These are phyloP conservation scores for Camillea tinctor DNA, from an alignment of 2,329 filamentous ascomycete species.

Conservation along the genomic window DNA sequence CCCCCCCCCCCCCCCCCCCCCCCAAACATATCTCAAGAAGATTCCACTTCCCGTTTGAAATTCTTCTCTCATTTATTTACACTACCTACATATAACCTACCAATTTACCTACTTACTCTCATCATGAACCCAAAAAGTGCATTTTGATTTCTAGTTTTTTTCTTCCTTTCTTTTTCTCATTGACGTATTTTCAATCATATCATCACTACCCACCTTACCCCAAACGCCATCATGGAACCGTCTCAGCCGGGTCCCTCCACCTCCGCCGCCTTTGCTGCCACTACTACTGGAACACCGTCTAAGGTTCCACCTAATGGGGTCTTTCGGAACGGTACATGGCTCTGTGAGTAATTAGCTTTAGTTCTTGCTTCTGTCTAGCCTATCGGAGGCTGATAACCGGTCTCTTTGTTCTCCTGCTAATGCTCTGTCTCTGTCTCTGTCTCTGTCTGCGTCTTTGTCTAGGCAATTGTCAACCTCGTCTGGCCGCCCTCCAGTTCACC, in stretches of 20 bases:
- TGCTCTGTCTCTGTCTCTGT: neutral
- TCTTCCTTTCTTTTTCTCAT: too few relatives aligned
- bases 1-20: too few relatives aligned
- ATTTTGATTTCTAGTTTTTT: too few relatives aligned
- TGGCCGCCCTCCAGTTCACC: slow-evolving; percentile 48
- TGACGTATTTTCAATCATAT: too few relatives aligned
- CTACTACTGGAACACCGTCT: slow-evolving; percentile 13
- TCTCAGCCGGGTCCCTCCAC: slow-evolving; percentile 4
- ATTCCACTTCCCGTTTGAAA: too few relatives aligned
- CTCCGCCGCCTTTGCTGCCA: slow-evolving; percentile 1
- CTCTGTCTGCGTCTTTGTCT: neutral
- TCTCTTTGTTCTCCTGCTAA: neutral
- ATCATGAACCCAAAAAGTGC: too few relatives aligned
- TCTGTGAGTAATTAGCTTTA: slow-evolving; percentile 30
- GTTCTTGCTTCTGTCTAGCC: too few relatives aligned
- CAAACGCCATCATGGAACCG: slow-evolving; percentile 4
- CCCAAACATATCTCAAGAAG: too few relatives aligned
- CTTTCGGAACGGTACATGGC: slow-evolving; percentile 38
- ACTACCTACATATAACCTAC: too few relatives aligned
- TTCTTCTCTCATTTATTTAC: too few relatives aligned
- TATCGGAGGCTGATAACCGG: neutral
- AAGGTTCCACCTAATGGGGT: slow-evolving; percentile 27
- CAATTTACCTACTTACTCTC: too few relatives aligned
- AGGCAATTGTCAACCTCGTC: slow-evolving; percentile 52
- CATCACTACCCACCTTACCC: too few relatives aligned